Conservation (phyloP, 345 rosid genomes). For the Melaleuca quinquenervia region DNA sequence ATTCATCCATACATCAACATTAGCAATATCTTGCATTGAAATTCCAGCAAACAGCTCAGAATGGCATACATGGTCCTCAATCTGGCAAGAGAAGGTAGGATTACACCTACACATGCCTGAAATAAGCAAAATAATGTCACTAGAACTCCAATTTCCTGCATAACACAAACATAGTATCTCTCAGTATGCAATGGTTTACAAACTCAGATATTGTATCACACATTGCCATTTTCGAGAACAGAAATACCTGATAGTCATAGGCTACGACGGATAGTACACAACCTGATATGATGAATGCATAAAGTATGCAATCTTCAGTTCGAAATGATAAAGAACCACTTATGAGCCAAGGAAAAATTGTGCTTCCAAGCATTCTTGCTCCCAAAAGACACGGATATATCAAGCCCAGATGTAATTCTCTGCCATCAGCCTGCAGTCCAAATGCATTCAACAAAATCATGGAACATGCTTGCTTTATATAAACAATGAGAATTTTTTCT, state of each 20-base stretch:
- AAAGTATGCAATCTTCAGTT: constrained; percentile 67
- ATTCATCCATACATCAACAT: neutral
- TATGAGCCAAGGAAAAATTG: constrained; percentile 74
- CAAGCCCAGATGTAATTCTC: constrained; percentile 79
- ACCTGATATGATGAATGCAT: constrained; percentile 48
- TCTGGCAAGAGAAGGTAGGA: constrained; percentile 78
- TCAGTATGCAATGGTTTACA: neutral
- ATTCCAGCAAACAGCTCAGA: neutral
- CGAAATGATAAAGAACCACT: constrained; percentile 54
- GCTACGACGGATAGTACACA: constrained; percentile 60
- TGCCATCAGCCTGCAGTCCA: constrained; percentile 76
- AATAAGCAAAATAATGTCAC: constrained; percentile 67
- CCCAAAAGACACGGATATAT: constrained; percentile 76
- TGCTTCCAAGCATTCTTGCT: constrained; percentile 94
- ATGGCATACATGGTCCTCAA: constrained; percentile 69
- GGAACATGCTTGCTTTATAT: neutral
- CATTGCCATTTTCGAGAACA: neutral
- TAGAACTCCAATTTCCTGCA: constrained; percentile 79
- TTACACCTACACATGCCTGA: constrained; percentile 61
- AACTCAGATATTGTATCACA: neutral
- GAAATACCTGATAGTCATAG: constrained; percentile 87
- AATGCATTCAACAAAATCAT: neutral
- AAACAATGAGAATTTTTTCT: too few relatives aligned
- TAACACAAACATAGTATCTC: neutral
- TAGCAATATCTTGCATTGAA: neutral